Base-by-base conservation (phyloP, 106 monocot genomes). In the Dendrobium officinale region DNA sequence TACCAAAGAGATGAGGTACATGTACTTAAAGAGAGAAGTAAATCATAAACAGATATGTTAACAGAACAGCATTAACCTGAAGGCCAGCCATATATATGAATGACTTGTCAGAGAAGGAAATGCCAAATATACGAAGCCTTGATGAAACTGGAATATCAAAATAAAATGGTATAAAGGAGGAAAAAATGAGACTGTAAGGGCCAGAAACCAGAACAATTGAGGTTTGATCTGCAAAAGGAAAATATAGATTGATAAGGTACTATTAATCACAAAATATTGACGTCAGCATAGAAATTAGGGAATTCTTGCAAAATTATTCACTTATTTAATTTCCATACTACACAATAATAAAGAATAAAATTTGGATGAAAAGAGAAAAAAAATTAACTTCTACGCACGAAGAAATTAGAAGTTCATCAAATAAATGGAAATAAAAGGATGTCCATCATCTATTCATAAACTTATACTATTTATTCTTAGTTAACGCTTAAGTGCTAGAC, bases 151-250 rank as follows among this genome's bases (percentile, higher is more conserved):
- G 97, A 76, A 98, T 92, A 80, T 98, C 92, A 77, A 98, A 89
- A 77, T 89, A 94, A 78, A 98, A 98, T 1, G 97, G 97, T 67
- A 98, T 81, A 83, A 92, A 98, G 26, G 94, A 98, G 5, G 97
- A 84, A 87, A 92, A 98, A 85, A 98, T 92, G 41, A 98, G 87
- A 72, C 94, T 82, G 68, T 94, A 98, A 70, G 97, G 97, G 17
- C 97, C 97, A 88, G 94, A 89, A n/a, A 87, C 85, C 59, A 86
- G 81, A 33, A 27, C 42, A 76, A 42, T 79, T 37, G 88, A 79
- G 22, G 73, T 75, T 43, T 84, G 83, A 86, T 90, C 96, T 96
- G 96, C 88, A 92, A 54, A 51, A 76, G 51, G 10, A 76, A 76
- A 18, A 42, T 11, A 74, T 1, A 43, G 27, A 33, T 27, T 37